Conservation (phyloP, 345 rosid species). For the Heritiera littoralis region DNA sequence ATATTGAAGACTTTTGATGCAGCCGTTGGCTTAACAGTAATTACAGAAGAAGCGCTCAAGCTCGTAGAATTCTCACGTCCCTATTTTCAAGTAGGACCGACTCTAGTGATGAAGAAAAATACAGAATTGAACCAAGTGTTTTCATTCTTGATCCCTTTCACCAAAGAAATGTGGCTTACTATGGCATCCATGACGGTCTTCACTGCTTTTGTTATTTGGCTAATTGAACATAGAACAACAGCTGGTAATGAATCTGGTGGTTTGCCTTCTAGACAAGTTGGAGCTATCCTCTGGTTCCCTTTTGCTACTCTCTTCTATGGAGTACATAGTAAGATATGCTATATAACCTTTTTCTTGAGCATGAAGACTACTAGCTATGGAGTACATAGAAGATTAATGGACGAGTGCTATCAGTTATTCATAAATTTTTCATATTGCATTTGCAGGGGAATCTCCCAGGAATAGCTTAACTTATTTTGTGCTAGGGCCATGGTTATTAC, state of each 20-base stretch:
- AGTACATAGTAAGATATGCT: constrained; percentile 8
- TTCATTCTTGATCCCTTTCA: constrained; percentile 21
- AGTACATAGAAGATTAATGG: too few relatives aligned
- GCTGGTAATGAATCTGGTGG: constrained; percentile 3
- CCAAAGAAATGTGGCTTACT: constrained; percentile 17
- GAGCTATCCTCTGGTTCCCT: constrained; percentile 15
- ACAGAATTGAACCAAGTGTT: constrained; percentile 13
- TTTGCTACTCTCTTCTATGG: constrained; percentile 21
- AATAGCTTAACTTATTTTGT: constrained; percentile 20
- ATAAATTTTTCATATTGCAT: neutral
- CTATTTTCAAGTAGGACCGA: neutral
- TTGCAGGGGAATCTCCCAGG: constrained; percentile 21
- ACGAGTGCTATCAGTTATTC: too few relatives aligned
- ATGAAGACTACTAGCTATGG: too few relatives aligned
- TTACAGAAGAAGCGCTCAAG: neutral
- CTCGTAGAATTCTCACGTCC: constrained; percentile 21
- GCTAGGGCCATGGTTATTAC: constrained; percentile 27
- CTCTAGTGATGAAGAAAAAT: constrained; percentile 16
- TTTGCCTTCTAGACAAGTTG: neutral
- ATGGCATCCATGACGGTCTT: constrained; percentile 14
- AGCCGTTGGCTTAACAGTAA: constrained; percentile 20
- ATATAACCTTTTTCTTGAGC: neutral
- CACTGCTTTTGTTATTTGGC: constrained; percentile 28
- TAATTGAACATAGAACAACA: constrained; percentile 16
- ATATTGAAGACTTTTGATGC: constrained; percentile 24